phyloP scores from a whole-genome alignment of 2,329 filamentous ascomycete genomes.

The Alternaria alternata region DNA sequence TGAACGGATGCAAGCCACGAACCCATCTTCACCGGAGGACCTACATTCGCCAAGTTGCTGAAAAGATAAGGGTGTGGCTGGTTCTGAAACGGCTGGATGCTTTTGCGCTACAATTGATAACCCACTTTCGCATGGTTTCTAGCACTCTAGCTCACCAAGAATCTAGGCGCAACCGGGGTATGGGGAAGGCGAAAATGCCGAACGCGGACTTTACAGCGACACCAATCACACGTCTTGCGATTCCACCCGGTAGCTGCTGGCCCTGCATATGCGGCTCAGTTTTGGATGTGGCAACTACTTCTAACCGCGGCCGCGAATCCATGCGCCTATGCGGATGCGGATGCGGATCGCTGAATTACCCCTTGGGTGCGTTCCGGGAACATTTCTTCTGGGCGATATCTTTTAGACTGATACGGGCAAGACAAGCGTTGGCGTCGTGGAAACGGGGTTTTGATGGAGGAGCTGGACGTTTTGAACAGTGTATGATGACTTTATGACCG shows the following conservation, averaged over 20 bases:
- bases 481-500: not conserved
- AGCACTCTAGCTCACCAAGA: not conserved
- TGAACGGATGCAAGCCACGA: slow-evolving; percentile 6
- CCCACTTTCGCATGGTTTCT: not conserved
- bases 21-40: slow-evolving; percentile 12
- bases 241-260: slow-evolving; percentile 8
- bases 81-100: not conserved
- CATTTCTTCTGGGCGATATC: slow-evolving; percentile 20
- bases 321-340: slow-evolving; percentile 3
- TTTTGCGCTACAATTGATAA: not conserved
- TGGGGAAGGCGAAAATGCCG: not conserved
- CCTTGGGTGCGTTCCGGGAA: slow-evolving; percentile 3
- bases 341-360: not conserved
- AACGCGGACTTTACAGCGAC: not conserved
- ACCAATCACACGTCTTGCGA: slow-evolving; percentile 10
- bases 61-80: not conserved
- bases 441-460: not conserved
- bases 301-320: slow-evolving; percentile 16
- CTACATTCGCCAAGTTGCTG: not conserved
- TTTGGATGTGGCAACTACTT: slow-evolving; percentile 3
- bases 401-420: not conserved
- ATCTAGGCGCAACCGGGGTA: slow-evolving; percentile 4
- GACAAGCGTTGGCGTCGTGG: not conserved
- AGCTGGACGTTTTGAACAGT: not conserved
- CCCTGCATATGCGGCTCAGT: slow-evolving; percentile 11